Evolutionary conservation across 1,284 basidiomycete species (phyloP), one percentile per base, ranked within the genome.

Genomic region (Moniliella sp.): DNA sequence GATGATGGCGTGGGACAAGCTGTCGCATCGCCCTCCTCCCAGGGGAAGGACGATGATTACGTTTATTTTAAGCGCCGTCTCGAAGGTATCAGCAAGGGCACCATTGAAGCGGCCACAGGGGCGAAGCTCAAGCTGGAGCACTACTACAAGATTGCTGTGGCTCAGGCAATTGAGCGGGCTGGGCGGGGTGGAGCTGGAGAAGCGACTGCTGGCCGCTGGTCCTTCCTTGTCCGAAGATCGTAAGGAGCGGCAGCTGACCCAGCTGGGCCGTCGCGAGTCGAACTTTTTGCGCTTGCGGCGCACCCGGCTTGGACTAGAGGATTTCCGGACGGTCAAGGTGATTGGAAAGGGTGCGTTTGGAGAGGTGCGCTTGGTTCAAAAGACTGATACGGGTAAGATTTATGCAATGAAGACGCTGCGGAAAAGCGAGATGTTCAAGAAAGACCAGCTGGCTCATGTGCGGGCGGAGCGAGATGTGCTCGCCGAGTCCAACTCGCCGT

Each of bases 281-380:
- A 50, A 39, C 42, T 86, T 83, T 64, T 67, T 97, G 35, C 74
- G 91, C 18, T 66, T 97, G 36, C 72, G 81, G 36, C 70, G 88
- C 46, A 94, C 69, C 30, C 77, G 76, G 57, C 76, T 93, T 27
- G 77, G 79, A 50, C 74, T 74, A 33, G 78, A 73, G 47, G 76
- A 76, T 23, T 94, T 94, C 61, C 69, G 74, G 42, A 78, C 79
- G 61, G 70, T 93, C 45, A 80, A 91, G 67, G 84, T 82, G 29
- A 91, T 94, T 54, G 86, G 88, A 26, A 82, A 91, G 60, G 86
- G 84, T 76, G 86, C 88, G 4, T 97, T 94, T 64, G 88, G 86
- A 2, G 84, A 94, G 28, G 88, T 97, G 4, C 78, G 77, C 13
- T 72, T 97, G 32, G 84, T 91, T 29, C 74, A 69, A 61, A 83